Conservation (phyloP, 2,329 filamentous ascomycete genomes). For the Tolypocladium cylindrosporum region DNA sequence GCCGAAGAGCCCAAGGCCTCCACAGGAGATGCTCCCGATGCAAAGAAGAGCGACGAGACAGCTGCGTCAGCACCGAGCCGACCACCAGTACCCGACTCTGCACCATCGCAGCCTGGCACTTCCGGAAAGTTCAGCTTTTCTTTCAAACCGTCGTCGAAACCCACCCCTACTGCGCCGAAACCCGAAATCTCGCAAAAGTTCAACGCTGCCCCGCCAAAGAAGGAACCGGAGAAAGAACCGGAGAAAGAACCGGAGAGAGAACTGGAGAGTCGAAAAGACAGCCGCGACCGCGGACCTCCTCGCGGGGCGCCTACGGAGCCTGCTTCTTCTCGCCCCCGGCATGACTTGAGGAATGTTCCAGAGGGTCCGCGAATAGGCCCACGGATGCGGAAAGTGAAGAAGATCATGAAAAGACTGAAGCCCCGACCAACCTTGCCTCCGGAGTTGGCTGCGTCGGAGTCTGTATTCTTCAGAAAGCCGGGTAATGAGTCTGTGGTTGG, state of each 20-base stretch:
- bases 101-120: conserved; percentile 32
- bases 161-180: conserved; percentile 46
- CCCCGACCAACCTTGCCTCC: conserved; percentile 58
- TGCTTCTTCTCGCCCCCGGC: conserved; percentile 33
- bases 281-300: conserved; percentile 36
- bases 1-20: not conserved
- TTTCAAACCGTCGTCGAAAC: conserved; percentile 66
- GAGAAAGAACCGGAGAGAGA: not conserved
- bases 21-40: not conserved
- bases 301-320: conserved; percentile 43
- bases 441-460: conserved; percentile 70
- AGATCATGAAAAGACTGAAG: conserved; percentile 60
- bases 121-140: conserved; percentile 82
- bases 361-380: conserved; percentile 28
- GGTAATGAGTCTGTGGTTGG: conserved; percentile 97
- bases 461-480: conserved; percentile 88
- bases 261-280: conserved; percentile 8
- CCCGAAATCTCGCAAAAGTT: conserved; percentile 59
- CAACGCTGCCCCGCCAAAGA: conserved; percentile 50
- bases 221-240: conserved; percentile 22
- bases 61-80: not conserved
- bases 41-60: conserved; percentile 3
- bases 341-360: conserved; percentile 20
- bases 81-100: conserved; percentile 29
- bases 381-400: conserved; percentile 54